Evolutionary conservation across 2,329 filamentous ascomycete genomes (phyloP), one percentile per base, ranked within the genome.

Genomic region (Coniochaeta ligniaria): DNA sequence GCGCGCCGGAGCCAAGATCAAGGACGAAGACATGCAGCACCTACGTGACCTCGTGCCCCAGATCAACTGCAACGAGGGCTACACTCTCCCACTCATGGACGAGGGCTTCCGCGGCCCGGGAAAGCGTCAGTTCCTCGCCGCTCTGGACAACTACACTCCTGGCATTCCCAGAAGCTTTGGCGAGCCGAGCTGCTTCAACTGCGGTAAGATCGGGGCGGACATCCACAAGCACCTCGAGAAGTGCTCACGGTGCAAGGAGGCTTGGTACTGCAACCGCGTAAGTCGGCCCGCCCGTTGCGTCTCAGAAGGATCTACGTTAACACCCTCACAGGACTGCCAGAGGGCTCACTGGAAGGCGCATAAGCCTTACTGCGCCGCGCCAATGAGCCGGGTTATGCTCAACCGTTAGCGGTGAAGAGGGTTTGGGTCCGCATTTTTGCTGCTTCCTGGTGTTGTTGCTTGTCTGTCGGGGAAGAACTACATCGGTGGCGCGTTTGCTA

Each of bases 171-270:
- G 66, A 5, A 61, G 61, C 56, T 67, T 60, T 4, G 16, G 33
- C 16, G 63, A 65, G 58, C 64, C 63, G 28, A 65, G 67, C 59
- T 69, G 66, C 61, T 69, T 63, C 43, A 20, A 60, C 6, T 68
- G 66, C 55, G 65, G 68, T 7, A 68, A 66, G 57, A 60, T 64
- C 17, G 6, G 58, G 20, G 59, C 11, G 7, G 66, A 66, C 24
- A 59, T 38, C 17, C 60, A 62, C 22, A 61, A 62, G 47, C 26
- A n/a, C 3, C 60, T 52, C 1, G 43, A 33, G 26, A 56, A 57
- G 17, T 68, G 65, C 17, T 41, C 59, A 4, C 35, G 45, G 20
- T 69, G 65, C 57, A 50, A 65, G 9, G 8, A 7, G 2, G 63
- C 60, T 3, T 67, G 61, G 61, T 66, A 63, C 47, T 67, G 66